Evolutionary conservation across 1,284 basidiomycete species (phyloP).

Genomic region (Wallemia mellicola): DNA sequence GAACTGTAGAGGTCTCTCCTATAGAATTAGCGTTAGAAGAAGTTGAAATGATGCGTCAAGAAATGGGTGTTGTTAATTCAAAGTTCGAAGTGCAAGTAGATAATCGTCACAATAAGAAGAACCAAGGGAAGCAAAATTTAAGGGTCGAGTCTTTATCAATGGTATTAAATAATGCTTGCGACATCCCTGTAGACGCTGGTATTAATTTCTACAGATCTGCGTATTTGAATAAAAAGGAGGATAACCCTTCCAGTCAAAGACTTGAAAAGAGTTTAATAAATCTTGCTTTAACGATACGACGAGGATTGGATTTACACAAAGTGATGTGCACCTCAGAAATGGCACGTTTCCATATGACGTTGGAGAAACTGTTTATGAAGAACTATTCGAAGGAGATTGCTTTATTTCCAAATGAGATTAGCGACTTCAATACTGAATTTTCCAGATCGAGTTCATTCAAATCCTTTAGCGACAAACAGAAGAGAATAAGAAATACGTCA

Average conservation of each 20-base stretch:
- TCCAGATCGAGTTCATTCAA: neutral
- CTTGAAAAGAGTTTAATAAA: neutral
- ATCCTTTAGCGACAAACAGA: neutral
- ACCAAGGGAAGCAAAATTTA: conserved; percentile 25
- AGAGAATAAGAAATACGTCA: neutral
- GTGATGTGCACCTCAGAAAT: conserved; percentile 59
- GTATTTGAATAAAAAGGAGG: conserved; percentile 49
- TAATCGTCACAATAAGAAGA: conserved; percentile 31
- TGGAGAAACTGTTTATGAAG: neutral
- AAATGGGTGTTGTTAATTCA: conserved; percentile 34
- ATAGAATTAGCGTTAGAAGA: conserved; percentile 55
- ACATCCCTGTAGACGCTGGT: conserved; percentile 45
- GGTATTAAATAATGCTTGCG: conserved; percentile 59
- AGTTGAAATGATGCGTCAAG: conserved; percentile 42
- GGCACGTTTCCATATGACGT: conserved; percentile 40
- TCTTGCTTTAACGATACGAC: conserved; percentile 47
- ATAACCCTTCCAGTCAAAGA: conserved; percentile 1
- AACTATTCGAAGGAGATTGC: neutral
- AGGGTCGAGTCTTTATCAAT: conserved; percentile 42
- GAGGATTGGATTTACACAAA: conserved; percentile 52
- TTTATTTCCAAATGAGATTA: neutral
- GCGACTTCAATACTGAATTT: neutral
- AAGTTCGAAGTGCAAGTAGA: conserved; percentile 40
- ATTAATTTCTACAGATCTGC: conserved; percentile 42
- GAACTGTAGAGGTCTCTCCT: conserved; percentile 53